Evolutionary conservation across 2,329 filamentous ascomycete species (phyloP).

Genomic region (Apiospora hydei): DNA sequence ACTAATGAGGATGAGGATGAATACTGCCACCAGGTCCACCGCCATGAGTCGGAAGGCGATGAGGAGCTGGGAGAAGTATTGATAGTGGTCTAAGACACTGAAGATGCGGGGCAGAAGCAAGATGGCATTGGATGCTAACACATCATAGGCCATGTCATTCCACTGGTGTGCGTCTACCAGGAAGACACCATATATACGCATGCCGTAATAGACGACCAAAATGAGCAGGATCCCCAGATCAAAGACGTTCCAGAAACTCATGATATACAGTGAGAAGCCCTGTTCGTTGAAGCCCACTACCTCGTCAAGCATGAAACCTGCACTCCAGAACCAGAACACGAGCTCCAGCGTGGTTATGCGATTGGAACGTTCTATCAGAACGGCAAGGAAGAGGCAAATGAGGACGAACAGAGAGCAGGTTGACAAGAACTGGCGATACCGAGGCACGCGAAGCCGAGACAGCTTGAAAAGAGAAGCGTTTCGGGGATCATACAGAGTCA

Average conservation of each 20-base stretch:
- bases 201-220: conserved; percentile 87
- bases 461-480: conserved; percentile 92
- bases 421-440: conserved; percentile 89
- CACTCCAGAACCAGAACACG: conserved; percentile 97
- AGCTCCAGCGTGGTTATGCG: conserved; percentile 86
- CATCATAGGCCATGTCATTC: conserved; percentile 89
- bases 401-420: conserved; percentile 87
- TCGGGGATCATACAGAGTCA: conserved; percentile 87
- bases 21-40: conserved; percentile 83
- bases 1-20: conserved; percentile 82
- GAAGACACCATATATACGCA: conserved; percentile 87
- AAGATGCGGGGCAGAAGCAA: conserved; percentile 90
- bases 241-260: conserved; percentile 98
- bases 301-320: conserved; percentile 96
- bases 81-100: conserved; percentile 91
- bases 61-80: conserved; percentile 92
- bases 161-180: conserved; percentile 77
- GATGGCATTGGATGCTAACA: conserved; percentile 90
- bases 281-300: conserved; percentile 96
- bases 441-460: conserved; percentile 86
- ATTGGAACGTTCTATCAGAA: conserved; percentile 77
- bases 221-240: conserved; percentile 88
- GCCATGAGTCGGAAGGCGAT: conserved; percentile 96
- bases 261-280: conserved; percentile 93
- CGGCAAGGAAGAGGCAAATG: conserved; percentile 84